Evolutionary conservation across 169 alveolate species (phyloP), one percentile per base, ranked within the genome.

Genomic region (Sarcocystis neurona): DNA sequence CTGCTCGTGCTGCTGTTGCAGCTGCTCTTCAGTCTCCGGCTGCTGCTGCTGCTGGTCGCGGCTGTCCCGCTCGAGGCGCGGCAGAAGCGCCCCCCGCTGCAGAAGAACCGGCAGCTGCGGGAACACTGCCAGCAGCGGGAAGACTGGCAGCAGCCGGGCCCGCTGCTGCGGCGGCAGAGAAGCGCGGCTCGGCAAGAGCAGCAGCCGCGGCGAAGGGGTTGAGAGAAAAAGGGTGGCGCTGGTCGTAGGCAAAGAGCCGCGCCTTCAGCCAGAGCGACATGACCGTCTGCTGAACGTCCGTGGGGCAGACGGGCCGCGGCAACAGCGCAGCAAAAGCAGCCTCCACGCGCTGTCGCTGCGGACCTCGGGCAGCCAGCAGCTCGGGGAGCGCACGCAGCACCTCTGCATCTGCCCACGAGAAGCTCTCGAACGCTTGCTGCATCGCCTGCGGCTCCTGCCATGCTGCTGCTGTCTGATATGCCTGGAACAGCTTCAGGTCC

Each of bases 211-310:
- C 63, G 56, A 15, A 87, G 43, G 91, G 91, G 43, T 30, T 58
- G 63, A 89, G 46, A 44, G 30, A 56, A 53, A 89, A 82, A 0
- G 92, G 88, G 39, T 50, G 74, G 12, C 50, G 63, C 48, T 82
- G 39, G 78, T 89, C 92, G 77, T 78, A 78, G 3, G 92, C 50
- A 77, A 89, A 89, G 39, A 93, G 92, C 44, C 95, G 85, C 32
- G 95, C 93, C 74, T 93, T 93, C 50, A 93, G 84, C 95, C 95
- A 93, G 43, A 89, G 39, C 27, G 90, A 66, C 93, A 93, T 93
- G 93, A 93, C 58, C 70, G 92, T 85, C 79, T 89, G 91, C 84
- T 92, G 89, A 1, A 91, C 85, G 80, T 93, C 95, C 50, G 50
- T 91, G 66, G 79, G 84, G 58, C 89, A 84, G 63, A 86, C 87